Evolutionary conservation across 495 filamentous ascomycete genomes (phyloP), one percentile per base, ranked within the genome.

Genomic region (Xylaria castorea): DNA sequence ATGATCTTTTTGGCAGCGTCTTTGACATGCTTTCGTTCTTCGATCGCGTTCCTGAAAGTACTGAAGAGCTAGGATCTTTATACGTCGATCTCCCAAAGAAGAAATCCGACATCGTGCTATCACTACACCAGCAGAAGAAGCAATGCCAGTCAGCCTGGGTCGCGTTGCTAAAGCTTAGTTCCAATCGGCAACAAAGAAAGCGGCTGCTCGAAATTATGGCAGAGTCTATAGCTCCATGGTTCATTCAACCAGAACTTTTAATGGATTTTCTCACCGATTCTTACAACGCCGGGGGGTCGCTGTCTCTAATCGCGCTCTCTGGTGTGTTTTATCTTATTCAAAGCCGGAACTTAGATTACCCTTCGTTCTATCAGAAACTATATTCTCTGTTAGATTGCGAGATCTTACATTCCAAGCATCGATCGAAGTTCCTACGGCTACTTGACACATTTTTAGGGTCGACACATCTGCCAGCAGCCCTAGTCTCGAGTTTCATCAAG

Each of bases 241-340:
- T 98, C 81, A 87, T 81, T 44, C 91, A 92, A 46, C 90, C 92
- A 7, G 94, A 97, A 77, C 85, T 95, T 9, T 86, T 99, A n/a
- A 95, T 98, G 91, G 97, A 99, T 83, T 98, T 98, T 82, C 83
- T 99, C 48, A 97, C 94, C 2, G 94, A 97, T 81, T 95, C 91
- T 20, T 98, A 95, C 82, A 88, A 97, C 75, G 80, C 88, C 22
- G 95, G 97, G 64, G 96, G 96, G 67, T 90, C 93, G 6, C 92
- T 88, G 11, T 94, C 96, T 5, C 88, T 98, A 4, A 87, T 97
- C 32, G 94, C 97, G 3, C 87, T 99, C 0, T 97, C 94, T 6
- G 95, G 96, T 50, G 89, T 99, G 27, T 99, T 97, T 85, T 94
- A 97, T 78, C 90, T 99, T 50, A 97, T 98, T 69, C 91, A 92